These are phyloP conservation scores for Citrullus amarus DNA, from an alignment of 306 rosid species.

Conservation along the genomic window DNA sequence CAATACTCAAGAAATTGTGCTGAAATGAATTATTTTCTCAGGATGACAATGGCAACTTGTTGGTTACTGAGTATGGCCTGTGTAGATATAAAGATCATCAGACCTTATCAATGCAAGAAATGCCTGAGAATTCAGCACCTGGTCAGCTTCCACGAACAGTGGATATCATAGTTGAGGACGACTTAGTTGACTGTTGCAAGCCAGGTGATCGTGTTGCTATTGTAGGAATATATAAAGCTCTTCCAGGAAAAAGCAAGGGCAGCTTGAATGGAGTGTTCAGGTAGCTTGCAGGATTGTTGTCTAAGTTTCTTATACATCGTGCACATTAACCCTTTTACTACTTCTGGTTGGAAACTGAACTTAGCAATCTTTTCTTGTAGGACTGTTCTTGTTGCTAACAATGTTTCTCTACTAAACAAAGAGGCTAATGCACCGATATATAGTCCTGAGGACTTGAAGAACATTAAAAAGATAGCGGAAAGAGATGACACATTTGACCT, in stretches of 20 bases:
- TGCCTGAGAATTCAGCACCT: constrained; percentile 96
- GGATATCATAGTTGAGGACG: constrained; percentile 86
- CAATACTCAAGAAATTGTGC: background rate
- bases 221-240: constrained; percentile 89
- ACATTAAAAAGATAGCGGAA: constrained; percentile 73
- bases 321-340: background rate
- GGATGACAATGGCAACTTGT: constrained; percentile 90
- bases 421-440: constrained; percentile 93
- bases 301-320: background rate
- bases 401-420: constrained; percentile 84
- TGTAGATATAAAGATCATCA: constrained; percentile 97
- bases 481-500: constrained; percentile 83
- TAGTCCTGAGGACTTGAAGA: constrained; percentile 63
- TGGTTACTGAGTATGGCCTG: constrained; percentile 90
- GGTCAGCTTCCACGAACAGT: constrained; percentile 98
- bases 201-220: constrained; percentile 96
- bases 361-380: constrained; percentile 28
- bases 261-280: constrained; percentile 92
- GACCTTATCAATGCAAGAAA: constrained; percentile 91
- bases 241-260: constrained; percentile 85
- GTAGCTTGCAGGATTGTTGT: constrained; percentile 27
- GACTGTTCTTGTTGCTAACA: constrained; percentile 88
- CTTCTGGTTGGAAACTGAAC: constrained; percentile 12
- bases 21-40: constrained; percentile 12
- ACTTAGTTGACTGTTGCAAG: constrained; percentile 90